These are phyloP conservation scores for Kokia cookei DNA, from an alignment of 441 rosid species.

Conservation along the genomic window DNA sequence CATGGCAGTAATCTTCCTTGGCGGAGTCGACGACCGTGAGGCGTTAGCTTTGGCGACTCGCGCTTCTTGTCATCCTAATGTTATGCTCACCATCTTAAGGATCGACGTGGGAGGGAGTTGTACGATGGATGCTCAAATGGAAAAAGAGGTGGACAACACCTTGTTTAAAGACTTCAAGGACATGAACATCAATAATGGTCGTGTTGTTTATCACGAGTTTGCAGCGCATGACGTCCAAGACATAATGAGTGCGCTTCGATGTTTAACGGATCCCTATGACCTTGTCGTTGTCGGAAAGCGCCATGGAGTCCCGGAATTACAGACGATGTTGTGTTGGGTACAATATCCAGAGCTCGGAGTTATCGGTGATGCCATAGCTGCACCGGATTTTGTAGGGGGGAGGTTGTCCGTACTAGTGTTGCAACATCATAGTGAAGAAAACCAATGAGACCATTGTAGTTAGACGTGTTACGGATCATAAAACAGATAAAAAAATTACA, in stretches of 20 bases:
- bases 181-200: not conserved
- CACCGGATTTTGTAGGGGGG: slow-evolving; percentile 10
- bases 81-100: not conserved
- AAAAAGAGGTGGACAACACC: slow-evolving; percentile 10
- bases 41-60: not conserved
- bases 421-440: slow-evolving; percentile 4
- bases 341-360: slow-evolving; percentile 35
- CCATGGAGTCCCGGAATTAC: not conserved
- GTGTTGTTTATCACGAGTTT: not conserved
- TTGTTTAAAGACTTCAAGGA: slow-evolving; percentile 12
- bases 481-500: too few species aligned
- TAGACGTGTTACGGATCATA: too few species aligned
- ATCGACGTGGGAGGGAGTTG: not conserved
- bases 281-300: slow-evolving; percentile 26
- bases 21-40: not conserved
- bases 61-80: not conserved
- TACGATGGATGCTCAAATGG: not conserved
- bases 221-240: not conserved
- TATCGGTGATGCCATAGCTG: slow-evolving; percentile 28
- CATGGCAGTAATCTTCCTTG: not conserved
- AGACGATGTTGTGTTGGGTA: slow-evolving; percentile 17
- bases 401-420: slow-evolving; percentile 10
- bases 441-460: too few species aligned
- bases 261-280: slow-evolving; percentile 9
- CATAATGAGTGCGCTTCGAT: slow-evolving; percentile 1